These are phyloP conservation scores for Heliamphora pulchella DNA, from an alignment of 179 eudicot species.

Conservation along the genomic window DNA sequence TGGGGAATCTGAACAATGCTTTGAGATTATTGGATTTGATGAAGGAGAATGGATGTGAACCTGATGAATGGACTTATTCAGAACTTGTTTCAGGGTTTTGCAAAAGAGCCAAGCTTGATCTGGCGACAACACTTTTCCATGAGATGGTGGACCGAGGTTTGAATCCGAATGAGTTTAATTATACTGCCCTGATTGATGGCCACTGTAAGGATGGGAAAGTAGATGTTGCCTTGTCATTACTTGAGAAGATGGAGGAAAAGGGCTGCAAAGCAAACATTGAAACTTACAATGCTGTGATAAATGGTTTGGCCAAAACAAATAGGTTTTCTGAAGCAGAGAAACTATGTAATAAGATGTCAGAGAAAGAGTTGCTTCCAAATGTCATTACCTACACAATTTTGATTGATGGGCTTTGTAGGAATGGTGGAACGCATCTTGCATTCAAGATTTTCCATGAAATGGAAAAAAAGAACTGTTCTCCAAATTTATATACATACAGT, in stretches of 20 bases:
- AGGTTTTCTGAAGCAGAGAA: constrained; percentile 49
- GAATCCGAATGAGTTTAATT: constrained; percentile 47
- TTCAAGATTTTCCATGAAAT: constrained; percentile 50
- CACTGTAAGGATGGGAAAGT: constrained; percentile 49
- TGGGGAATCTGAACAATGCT: constrained; percentile 43
- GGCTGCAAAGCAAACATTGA: constrained; percentile 38
- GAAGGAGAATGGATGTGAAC: constrained; percentile 54
- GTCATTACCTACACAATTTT: constrained; percentile 62
- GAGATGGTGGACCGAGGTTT: constrained; percentile 52
- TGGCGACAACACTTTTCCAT: constrained; percentile 39
- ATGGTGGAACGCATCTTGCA: constrained; percentile 46
- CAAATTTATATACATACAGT: constrained; percentile 57
- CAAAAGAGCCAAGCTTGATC: constrained; percentile 43
- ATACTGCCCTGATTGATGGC: constrained; percentile 58
- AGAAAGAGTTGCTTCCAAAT: constrained; percentile 43
- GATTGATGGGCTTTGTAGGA: constrained; percentile 59
- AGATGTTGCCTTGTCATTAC: constrained; percentile 45
- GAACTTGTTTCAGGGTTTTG: constrained; percentile 64
- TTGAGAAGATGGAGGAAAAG: constrained; percentile 42
- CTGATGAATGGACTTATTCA: constrained; percentile 56
- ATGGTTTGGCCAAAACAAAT: constrained; percentile 43
- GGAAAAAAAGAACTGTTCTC: constrained; percentile 44
- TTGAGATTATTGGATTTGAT: constrained; percentile 56
- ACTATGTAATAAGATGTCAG: constrained; percentile 37
- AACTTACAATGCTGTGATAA: constrained; percentile 56